phyloP scores from a whole-genome alignment of 2,329 filamentous ascomycete genomes.

The Fusarium graminum region DNA sequence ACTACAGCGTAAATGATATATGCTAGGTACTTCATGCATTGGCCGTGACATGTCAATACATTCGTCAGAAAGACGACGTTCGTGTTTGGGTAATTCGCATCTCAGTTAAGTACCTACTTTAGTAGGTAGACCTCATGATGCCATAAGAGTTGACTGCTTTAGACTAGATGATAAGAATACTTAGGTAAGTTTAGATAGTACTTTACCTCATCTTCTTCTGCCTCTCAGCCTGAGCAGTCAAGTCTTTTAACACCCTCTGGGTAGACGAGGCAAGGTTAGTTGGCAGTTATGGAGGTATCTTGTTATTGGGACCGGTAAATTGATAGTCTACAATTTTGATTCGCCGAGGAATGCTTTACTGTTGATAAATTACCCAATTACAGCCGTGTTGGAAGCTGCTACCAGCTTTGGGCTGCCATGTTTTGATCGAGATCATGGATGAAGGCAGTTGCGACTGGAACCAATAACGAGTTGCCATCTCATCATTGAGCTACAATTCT shows the following conservation, averaged over 20 bases:
- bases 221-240: too few relatives aligned
- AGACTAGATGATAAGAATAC: too few relatives aligned
- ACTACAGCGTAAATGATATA: slow-evolving; percentile 17
- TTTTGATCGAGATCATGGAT: slow-evolving; percentile 31
- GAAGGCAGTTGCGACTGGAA: slow-evolving; percentile 20
- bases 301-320: slow-evolving; percentile 17
- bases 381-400: slow-evolving; percentile 3
- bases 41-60: slow-evolving; percentile 9
- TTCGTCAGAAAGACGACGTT: background rate
- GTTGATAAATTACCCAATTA: slow-evolving; percentile 18
- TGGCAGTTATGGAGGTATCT: background rate
- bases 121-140: background rate
- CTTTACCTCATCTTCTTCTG: too few relatives aligned
- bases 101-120: slow-evolving; percentile 11
- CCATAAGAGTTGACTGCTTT: too few relatives aligned
- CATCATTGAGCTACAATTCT: slow-evolving; percentile 9
- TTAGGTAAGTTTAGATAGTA: too few relatives aligned
- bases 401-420: slow-evolving; percentile 7
- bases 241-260: too few relatives aligned
- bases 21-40: slow-evolving; percentile 25
- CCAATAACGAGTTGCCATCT: slow-evolving; percentile 28
- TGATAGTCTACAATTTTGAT: slow-evolving; percentile 4
- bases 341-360: slow-evolving; percentile 8
- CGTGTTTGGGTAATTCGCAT: slow-evolving; percentile 15
- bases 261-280: background rate